Base-by-base conservation (phyloP, 2,329 filamentous ascomycete genomes). In the Pseudonectria buxi region DNA sequence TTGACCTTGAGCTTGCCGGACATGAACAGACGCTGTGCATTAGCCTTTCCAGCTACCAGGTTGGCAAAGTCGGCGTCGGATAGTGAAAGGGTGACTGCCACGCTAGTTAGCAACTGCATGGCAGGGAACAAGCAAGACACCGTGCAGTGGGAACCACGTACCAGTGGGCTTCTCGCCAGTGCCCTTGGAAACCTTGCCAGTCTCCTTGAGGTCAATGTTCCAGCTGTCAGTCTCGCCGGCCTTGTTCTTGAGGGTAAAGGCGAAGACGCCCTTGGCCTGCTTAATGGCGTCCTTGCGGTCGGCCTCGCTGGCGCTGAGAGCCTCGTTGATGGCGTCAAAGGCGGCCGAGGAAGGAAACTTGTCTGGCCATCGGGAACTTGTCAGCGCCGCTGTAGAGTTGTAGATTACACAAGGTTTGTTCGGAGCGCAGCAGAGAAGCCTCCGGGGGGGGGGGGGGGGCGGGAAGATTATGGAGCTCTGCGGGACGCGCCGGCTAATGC, bases 1-100 rank as follows among this genome's bases (percentile, higher is more conserved):
- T 88, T 94, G 61, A 96, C 78, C 84, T 96, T 98, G 58, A 98
- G 74, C 75, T 95, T 95, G 55, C 92, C 92, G n/a, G 78, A 78
- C 90, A 98, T 96, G 69, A 96, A 95, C 46, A 98, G 70, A 52
- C 82, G 81, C 74, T 98, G 92, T 38, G 92, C 88, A 59, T 95
- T 95, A 53, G 86, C 87, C 71, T 94, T 87, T 59, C 92, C 92
- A 26, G 72, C 57, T 36, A 94, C 81, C 47, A 98, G 76, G 60
- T 83, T 81, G 48, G 69, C 78, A 58, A 98, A 98, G 65, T 96
- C 87, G 39, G 78, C 76, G 45, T 98, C 92, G 41, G 81, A 85
- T 49, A 96, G 76, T 5, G 74, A 63, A 30, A 96, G 76, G n/a
- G 86, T 94, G 41, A 96, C 90, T 92, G 40, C 14, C 26, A 10